These are phyloP conservation scores for Pythium utonaiense DNA, from an alignment of 352 stramenopile species.

Conservation along the genomic window DNA sequence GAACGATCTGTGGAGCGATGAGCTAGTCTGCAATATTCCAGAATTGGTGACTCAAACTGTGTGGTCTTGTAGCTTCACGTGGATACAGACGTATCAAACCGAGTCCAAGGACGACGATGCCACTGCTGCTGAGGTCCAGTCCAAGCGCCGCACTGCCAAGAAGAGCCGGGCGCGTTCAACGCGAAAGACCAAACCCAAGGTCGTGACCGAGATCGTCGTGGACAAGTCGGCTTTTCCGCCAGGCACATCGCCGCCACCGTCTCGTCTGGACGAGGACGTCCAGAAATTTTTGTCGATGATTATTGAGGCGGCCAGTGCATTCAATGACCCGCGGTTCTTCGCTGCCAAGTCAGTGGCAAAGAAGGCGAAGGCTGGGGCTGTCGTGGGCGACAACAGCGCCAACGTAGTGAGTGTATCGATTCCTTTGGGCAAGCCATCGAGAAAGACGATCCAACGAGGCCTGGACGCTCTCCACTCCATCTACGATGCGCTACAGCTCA, in stretches of 20 bases:
- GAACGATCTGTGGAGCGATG: too few relatives aligned
- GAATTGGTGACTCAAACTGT: not conserved
- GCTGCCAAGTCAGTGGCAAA: conserved; percentile 25
- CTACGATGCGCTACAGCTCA: conserved; percentile 45
- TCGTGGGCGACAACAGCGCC: not conserved
- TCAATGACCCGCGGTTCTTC: conserved; percentile 21
- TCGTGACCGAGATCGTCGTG: too few relatives aligned
- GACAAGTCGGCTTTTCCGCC: too few relatives aligned
- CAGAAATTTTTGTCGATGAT: too few relatives aligned
- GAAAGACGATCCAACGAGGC: conserved; percentile 45
- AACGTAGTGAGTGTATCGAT: conserved; percentile 17
- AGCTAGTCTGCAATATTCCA: not conserved
- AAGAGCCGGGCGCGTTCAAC: too few relatives aligned
- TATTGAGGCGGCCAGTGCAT: too few relatives aligned
- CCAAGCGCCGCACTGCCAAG: too few relatives aligned
- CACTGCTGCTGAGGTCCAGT: not conserved
- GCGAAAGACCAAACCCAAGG: too few relatives aligned
- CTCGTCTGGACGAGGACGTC: too few relatives aligned
- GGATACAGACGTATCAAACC: conserved; percentile 64
- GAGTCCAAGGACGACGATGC: conserved; percentile 33
- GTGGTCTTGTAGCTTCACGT: conserved; percentile 44
- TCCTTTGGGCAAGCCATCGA: conserved; percentile 43
- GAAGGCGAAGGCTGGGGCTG: conserved; percentile 9
- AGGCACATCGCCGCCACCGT: too few relatives aligned
- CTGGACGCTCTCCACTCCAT: conserved; percentile 64